These are phyloP conservation scores for Phoma sp. DNA, from an alignment of 2,329 filamentous ascomycete species.

Conservation along the genomic window DNA sequence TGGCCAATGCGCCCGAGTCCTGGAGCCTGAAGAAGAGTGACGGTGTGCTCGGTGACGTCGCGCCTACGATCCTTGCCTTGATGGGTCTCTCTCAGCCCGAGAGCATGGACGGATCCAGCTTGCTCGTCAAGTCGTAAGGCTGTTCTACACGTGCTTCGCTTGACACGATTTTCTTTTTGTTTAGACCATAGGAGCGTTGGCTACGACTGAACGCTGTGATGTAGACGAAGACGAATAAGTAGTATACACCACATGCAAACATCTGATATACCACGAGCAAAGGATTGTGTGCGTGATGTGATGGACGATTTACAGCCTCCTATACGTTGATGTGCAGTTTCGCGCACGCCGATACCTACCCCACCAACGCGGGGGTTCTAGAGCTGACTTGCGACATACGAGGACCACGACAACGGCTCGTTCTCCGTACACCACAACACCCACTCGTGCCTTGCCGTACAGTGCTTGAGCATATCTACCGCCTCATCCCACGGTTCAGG, in stretches of 20 bases:
- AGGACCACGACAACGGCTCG: not conserved
- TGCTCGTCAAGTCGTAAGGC: slow-evolving; percentile 74
- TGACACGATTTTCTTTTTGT: slow-evolving; percentile 12
- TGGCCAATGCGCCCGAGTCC: slow-evolving; percentile 92
- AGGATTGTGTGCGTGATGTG: not conserved
- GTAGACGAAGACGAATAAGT: slow-evolving; percentile 22
- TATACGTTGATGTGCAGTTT: not conserved
- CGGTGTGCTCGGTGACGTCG: slow-evolving; percentile 95
- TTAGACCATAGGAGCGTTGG: slow-evolving; percentile 15
- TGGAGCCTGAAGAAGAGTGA: slow-evolving; percentile 84
- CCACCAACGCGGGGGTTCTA: slow-evolving; percentile 3
- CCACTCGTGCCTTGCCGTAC: not conserved
- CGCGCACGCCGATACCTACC: not conserved
- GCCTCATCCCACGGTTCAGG: not conserved
- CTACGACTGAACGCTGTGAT: slow-evolving; percentile 16
- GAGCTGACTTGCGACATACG: slow-evolving; percentile 2
- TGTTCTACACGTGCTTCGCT: not conserved
- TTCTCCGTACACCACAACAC: not conserved
- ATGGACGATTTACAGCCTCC: not conserved
- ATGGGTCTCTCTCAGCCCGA: slow-evolving; percentile 92
- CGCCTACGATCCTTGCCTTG: slow-evolving; percentile 86
- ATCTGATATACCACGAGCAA: not conserved
- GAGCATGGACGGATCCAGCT: slow-evolving; percentile 87
- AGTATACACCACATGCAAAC: not conserved
- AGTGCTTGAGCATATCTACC: not conserved